Conservation (phyloP, 169 alveolate species). For the Eimeria zaria region DNA sequence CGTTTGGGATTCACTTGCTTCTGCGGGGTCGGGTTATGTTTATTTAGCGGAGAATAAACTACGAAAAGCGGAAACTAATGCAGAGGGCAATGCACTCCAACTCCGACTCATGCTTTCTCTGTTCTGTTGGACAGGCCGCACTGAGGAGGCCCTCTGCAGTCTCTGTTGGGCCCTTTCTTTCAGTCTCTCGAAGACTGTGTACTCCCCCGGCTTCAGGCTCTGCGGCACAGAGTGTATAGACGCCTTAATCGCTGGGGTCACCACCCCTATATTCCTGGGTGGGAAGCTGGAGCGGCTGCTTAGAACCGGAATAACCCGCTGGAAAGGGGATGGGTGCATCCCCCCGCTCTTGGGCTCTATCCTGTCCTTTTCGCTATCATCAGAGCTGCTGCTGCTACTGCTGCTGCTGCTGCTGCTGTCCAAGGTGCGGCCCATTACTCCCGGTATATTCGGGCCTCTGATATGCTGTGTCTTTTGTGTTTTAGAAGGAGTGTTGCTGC, state of each 20-base stretch:
- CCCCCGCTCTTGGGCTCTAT: neutral
- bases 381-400: neutral
- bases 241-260: slow-evolving; percentile 48
- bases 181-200: slow-evolving; percentile 12
- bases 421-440: neutral
- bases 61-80: slow-evolving; percentile 16
- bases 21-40: neutral
- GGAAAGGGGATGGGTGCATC: neutral
- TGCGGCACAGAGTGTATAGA: slow-evolving; percentile 58
- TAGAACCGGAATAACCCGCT: neutral
- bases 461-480: neutral
- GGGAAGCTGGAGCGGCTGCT: slow-evolving; percentile 69
- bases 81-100: slow-evolving; percentile 6
- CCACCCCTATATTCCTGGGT: slow-evolving; percentile 35
- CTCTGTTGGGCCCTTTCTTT: slow-evolving; percentile 56
- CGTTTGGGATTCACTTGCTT: neutral
- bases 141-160: slow-evolving; percentile 31
- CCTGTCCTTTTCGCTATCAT: neutral
- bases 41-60: neutral
- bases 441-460: neutral
- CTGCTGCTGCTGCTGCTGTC: neutral
- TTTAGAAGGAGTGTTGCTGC: neutral
- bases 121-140: slow-evolving; percentile 6
- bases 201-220: slow-evolving; percentile 33
- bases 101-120: slow-evolving; percentile 19